These are phyloP conservation scores for Aspergillus sclerotiicarbonarius DNA, from an alignment of 495 filamentous ascomycete genomes.

Conservation along the genomic window DNA sequence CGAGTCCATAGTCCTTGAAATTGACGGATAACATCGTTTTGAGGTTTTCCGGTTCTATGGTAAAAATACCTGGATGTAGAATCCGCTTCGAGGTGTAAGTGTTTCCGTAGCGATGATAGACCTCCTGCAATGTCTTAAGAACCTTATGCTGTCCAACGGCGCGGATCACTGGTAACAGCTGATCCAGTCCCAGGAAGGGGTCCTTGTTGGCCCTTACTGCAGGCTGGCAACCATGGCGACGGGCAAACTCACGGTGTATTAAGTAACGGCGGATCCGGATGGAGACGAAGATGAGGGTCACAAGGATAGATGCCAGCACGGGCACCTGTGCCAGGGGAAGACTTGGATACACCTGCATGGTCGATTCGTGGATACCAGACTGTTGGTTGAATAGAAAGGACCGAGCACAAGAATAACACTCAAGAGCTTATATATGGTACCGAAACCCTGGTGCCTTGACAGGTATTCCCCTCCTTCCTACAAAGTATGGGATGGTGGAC, in stretches of 20 bases:
- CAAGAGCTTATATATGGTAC: too few species aligned
- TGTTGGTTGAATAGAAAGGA: too few species aligned
- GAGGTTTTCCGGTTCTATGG: constrained; percentile 72
- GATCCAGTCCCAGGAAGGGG: constrained; percentile 5
- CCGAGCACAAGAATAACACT: too few species aligned
- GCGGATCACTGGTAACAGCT: neutral
- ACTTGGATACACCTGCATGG: too few species aligned
- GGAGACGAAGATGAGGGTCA: neutral
- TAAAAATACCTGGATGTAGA: constrained; percentile 33
- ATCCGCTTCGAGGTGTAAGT: constrained; percentile 8
- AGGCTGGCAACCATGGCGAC: constrained; percentile 8
- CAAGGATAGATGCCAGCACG: neutral
- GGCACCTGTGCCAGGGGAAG: too few species aligned
- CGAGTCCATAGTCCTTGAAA: constrained; percentile 59
- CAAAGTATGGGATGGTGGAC: too few species aligned
- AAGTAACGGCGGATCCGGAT: constrained; percentile 4
- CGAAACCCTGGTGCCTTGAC: too few species aligned
- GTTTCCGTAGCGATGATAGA: constrained; percentile 5
- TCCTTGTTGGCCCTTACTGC: constrained; percentile 1
- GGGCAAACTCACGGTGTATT: constrained; percentile 6
- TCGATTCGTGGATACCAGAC: too few species aligned
- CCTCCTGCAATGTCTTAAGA: neutral
- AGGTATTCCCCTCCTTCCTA: too few species aligned
- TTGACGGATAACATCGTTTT: constrained; percentile 74
- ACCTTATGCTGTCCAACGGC: neutral